Evolutionary conservation across 2,329 filamentous ascomycete species (phyloP).

Genomic region (Talaromyces pinophilus): DNA sequence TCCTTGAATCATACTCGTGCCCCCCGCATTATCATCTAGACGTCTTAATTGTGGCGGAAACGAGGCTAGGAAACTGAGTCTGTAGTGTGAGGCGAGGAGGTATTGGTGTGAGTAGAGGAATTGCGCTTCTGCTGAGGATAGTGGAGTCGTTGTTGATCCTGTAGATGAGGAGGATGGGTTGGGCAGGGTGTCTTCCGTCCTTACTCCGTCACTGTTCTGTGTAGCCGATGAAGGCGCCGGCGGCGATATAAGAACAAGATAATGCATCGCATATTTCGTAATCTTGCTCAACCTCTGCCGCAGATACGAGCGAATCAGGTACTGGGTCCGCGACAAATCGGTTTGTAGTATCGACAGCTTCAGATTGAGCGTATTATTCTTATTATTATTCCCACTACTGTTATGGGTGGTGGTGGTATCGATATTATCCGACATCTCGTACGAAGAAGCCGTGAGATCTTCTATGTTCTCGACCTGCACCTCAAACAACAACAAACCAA

Average conservation of each 20-base stretch:
- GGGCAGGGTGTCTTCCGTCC: constrained; percentile 36
- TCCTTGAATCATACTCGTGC: constrained; percentile 86
- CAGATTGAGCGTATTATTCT: constrained; percentile 80
- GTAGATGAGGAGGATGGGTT: constrained; percentile 25
- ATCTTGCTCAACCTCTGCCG: constrained; percentile 80
- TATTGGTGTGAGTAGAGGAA: constrained; percentile 86
- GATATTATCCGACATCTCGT: constrained; percentile 39
- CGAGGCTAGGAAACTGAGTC: constrained; percentile 76
- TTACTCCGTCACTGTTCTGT: neutral
- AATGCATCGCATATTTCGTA: constrained; percentile 54
- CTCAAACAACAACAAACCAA: neutral
- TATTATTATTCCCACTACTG: neutral
- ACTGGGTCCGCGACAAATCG: constrained; percentile 92
- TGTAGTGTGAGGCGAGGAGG: constrained; percentile 80
- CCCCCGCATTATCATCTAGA: constrained; percentile 85
- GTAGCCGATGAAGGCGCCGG: constrained; percentile 25
- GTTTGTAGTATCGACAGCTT: constrained; percentile 93
- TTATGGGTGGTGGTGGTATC: neutral
- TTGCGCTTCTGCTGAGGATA: constrained; percentile 74
- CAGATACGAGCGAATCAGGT: constrained; percentile 78
- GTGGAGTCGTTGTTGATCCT: constrained; percentile 43
- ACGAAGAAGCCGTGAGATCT: constrained; percentile 52
- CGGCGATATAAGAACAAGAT: constrained; percentile 36
- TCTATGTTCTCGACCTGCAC: constrained; percentile 66
- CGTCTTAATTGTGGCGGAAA: constrained; percentile 80